These are phyloP conservation scores for Bonnemaisonia californica DNA, from an alignment of 31 red algal species.

Conservation along the genomic window DNA sequence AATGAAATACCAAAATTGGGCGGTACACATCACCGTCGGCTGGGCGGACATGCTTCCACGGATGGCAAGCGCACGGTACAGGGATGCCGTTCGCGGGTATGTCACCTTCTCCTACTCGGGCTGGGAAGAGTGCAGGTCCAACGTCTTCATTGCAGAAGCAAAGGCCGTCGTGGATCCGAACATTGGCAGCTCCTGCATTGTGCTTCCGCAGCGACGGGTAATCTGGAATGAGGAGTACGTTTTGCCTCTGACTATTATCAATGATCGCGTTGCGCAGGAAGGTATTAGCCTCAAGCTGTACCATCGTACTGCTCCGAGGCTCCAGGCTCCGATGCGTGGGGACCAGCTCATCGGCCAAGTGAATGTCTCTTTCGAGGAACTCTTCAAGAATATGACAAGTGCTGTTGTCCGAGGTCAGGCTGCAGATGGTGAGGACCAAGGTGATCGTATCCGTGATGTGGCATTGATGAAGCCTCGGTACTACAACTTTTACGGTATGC, in stretches of 20 bases:
- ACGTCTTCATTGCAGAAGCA: constrained; percentile 69
- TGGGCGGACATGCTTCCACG: constrained; percentile 93
- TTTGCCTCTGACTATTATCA: constrained; percentile 75
- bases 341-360: constrained; percentile 78
- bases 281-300: constrained; percentile 76
- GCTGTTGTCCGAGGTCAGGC: constrained; percentile 82
- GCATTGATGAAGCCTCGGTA: constrained; percentile 85
- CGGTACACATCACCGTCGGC: constrained; percentile 81
- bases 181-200: constrained; percentile 69
- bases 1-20: constrained; percentile 79
- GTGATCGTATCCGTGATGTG: constrained; percentile 64
- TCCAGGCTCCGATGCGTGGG: constrained; percentile 38
- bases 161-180: constrained; percentile 73
- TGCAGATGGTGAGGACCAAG: constrained; percentile 74
- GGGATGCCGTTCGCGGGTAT: constrained; percentile 83
- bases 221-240: constrained; percentile 88
- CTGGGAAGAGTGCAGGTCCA: constrained; percentile 42
- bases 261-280: constrained; percentile 74
- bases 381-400: constrained; percentile 70
- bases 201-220: constrained; percentile 63
- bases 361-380: constrained; percentile 64
- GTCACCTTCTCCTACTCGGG: constrained; percentile 77
- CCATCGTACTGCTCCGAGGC: constrained; percentile 69
- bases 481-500: constrained; percentile 93
- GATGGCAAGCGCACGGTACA: constrained; percentile 64